Evolutionary conservation across 352 stramenopile species (phyloP).

Genomic region (Plasmopara viticola): DNA sequence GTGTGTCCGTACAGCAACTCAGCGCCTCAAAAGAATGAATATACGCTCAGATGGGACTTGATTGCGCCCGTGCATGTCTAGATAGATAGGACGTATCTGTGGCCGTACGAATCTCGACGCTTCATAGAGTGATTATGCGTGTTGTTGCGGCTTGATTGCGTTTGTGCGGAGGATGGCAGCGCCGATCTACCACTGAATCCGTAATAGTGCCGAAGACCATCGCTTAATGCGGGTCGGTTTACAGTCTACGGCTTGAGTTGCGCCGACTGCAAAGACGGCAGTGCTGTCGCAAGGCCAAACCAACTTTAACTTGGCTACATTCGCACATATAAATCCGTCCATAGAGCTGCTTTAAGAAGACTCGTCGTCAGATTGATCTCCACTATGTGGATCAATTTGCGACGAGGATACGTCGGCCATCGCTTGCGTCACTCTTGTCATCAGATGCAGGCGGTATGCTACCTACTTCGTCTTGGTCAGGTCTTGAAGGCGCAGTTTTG

Average conservation of each 20-base stretch:
- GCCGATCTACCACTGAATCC: background rate
- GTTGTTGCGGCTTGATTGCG: no score
- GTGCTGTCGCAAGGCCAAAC: background rate
- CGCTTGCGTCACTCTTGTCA: background rate
- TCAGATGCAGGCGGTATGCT: background rate
- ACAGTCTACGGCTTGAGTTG: no score
- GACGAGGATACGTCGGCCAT: background rate
- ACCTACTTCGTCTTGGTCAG: no score
- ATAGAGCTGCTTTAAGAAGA: background rate
- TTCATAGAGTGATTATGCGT: no score
- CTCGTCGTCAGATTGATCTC: background rate
- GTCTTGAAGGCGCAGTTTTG: no score
- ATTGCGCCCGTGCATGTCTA: no score
- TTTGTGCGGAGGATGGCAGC: background rate
- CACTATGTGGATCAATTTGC: background rate
- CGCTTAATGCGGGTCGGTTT: no score
- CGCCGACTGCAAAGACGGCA: background rate
- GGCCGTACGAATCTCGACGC: no score
- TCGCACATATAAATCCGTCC: background rate
- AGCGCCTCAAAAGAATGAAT: no score
- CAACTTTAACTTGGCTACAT: background rate
- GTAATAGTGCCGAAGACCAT: background rate
- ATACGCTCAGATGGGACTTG: no score
- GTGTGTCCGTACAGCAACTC: no score
- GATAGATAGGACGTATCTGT: no score